Conservation (phyloP, 768 basidiomycete genomes). For the Daedaleopsis nitida region DNA sequence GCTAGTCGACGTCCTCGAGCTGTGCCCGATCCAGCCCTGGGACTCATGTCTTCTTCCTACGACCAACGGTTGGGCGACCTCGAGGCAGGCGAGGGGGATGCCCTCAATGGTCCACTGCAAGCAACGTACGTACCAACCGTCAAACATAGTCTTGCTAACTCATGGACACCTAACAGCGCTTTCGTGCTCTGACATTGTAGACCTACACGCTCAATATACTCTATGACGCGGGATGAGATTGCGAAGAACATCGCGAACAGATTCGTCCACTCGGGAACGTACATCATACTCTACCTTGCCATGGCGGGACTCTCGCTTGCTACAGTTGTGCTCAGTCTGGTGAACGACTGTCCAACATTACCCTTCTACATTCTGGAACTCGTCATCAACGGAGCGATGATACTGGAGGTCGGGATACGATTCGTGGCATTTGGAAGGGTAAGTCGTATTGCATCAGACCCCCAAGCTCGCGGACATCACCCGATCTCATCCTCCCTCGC, state of each 20-base stretch:
- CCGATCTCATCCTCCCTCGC: slow-evolving; percentile 10
- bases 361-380: slow-evolving; percentile 89
- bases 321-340: slow-evolving; percentile 81
- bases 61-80: slow-evolving; percentile 30
- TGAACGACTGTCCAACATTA: slow-evolving; percentile 83
- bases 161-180: slow-evolving; percentile 25
- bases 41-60: slow-evolving; percentile 28
- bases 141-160: slow-evolving; percentile 16
- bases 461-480: neutral
- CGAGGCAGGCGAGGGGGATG: slow-evolving; percentile 35
- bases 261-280: slow-evolving; percentile 84
- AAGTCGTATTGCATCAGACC: slow-evolving; percentile 32
- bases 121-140: slow-evolving; percentile 27
- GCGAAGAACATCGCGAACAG: slow-evolving; percentile 85
- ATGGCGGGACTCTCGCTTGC: slow-evolving; percentile 89
- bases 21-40: slow-evolving; percentile 6
- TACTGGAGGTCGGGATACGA: slow-evolving; percentile 88
- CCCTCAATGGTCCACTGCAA: slow-evolving; percentile 25
- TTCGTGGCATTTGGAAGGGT: slow-evolving; percentile 94
- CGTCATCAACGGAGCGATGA: slow-evolving; percentile 90
- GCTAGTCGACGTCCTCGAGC: slow-evolving; percentile 16
- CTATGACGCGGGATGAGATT: slow-evolving; percentile 81
- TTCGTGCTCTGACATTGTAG: slow-evolving; percentile 39
- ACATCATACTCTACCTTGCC: slow-evolving; percentile 84
- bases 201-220: slow-evolving; percentile 79